Conservation (phyloP, 345 rosid species). For the Toxicodendron radicans region DNA sequence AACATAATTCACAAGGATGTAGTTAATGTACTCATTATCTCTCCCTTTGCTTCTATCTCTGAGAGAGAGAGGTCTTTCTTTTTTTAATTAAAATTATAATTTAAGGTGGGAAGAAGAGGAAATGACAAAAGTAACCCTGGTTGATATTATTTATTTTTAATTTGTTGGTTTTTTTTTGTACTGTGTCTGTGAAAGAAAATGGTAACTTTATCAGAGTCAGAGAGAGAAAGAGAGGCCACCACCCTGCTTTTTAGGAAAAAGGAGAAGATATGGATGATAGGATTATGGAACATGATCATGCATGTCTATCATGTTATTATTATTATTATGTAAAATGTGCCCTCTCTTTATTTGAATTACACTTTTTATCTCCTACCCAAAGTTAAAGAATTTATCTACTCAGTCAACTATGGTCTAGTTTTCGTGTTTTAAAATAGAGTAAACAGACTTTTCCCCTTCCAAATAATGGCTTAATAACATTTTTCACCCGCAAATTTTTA, state of each 20-base stretch:
- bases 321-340: neutral
- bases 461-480: too few relatives aligned
- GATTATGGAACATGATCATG: neutral
- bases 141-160: too few relatives aligned
- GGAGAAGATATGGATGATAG: neutral
- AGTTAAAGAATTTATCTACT: too few relatives aligned
- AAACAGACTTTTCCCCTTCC: too few relatives aligned
- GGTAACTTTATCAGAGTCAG: conserved; percentile 19
- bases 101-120: neutral
- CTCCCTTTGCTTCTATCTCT: neutral
- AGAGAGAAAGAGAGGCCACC: neutral
- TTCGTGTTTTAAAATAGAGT: too few relatives aligned
- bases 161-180: too few relatives aligned
- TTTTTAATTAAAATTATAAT: neutral
- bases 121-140: neutral
- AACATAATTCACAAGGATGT: neutral
- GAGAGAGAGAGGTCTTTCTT: neutral
- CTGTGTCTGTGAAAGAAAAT: neutral
- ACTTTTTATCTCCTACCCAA: neutral
- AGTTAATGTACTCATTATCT: conserved; percentile 9
- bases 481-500: too few relatives aligned
- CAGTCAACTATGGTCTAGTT: too few relatives aligned
- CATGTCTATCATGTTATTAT: too few relatives aligned
- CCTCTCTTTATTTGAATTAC: conserved; percentile 2
- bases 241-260: conserved; percentile 23